A percentile compares a stretch with the other conserved stretches of the same genome.
Evolutionary conservation across 2,329 filamentous ascomycete genomes (phyloP).

Genomic region (Beauveria sp.): DNA sequence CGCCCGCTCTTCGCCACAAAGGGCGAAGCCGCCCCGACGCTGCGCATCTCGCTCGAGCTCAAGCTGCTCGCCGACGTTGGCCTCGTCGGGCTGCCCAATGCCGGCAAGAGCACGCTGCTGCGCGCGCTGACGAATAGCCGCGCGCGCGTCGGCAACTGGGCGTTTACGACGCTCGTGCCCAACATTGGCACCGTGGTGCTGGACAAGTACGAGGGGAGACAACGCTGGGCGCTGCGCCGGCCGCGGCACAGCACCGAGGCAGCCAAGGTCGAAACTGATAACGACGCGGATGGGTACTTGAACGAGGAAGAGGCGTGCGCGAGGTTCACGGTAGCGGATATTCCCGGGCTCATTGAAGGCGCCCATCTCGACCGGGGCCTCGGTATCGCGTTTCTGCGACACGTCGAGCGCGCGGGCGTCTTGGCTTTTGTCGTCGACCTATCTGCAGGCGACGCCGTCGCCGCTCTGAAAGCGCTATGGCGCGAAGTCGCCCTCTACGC

Average conservation of each 20-base stretch:
- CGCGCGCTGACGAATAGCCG: conserved; percentile 82
- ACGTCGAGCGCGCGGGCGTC: conserved; percentile 88
- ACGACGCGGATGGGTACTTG: conserved; percentile 16
- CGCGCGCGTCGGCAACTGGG: conserved; percentile 87
- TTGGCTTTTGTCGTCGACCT: conserved; percentile 93
- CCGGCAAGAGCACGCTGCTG: conserved; percentile 88
- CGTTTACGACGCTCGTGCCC: conserved; percentile 89
- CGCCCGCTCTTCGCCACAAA: conserved; percentile 83
- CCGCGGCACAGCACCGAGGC: conserved; percentile 22
- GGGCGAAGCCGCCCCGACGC: conserved; percentile 69
- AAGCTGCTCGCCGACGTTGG: conserved; percentile 94
- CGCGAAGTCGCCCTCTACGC: conserved; percentile 83
- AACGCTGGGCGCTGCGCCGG: conserved; percentile 28
- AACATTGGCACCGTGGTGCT: conserved; percentile 95
- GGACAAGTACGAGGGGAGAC: conserved; percentile 76
- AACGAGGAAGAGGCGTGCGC: conserved; percentile 47
- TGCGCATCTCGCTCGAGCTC: conserved; percentile 81
- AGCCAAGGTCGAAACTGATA: conserved; percentile 17
- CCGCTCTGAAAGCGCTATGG: conserved; percentile 77
- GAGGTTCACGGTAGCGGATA: conserved; percentile 89
- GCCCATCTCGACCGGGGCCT: conserved; percentile 89
- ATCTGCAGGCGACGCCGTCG: conserved; percentile 67
- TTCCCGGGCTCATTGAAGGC: conserved; percentile 86
- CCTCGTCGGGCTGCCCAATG: conserved; percentile 89
- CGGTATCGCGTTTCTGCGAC: conserved; percentile 83